These are phyloP conservation scores for Nephelium lappaceum DNA, from an alignment of 345 rosid species.

Conservation along the genomic window DNA sequence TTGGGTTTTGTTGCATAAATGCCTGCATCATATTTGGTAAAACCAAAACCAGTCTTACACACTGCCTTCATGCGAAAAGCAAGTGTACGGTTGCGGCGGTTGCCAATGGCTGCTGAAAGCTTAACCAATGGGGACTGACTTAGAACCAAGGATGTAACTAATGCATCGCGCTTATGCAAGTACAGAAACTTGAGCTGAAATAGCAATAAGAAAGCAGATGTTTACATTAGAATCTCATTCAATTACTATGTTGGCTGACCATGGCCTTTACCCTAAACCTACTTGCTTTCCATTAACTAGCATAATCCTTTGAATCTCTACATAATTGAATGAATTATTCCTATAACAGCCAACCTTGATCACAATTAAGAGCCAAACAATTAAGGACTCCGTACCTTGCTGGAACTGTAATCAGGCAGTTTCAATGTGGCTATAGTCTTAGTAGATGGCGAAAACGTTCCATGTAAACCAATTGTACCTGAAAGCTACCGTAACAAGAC, in stretches of 20 bases:
- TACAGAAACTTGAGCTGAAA: constrained; percentile 18
- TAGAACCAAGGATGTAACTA: constrained; percentile 12
- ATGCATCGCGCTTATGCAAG: constrained; percentile 9
- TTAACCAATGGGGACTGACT: constrained; percentile 15
- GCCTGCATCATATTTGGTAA: constrained; percentile 18
- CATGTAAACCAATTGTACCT: not conserved
- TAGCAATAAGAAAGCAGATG: not conserved
- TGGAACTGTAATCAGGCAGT: constrained; percentile 15
- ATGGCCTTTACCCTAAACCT: too few species aligned
- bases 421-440: constrained; percentile 10
- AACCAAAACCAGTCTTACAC: constrained; percentile 12
- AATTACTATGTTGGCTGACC: not conserved
- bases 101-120: constrained; percentile 22
- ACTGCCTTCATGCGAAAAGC: constrained; percentile 17
- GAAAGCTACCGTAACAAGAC: constrained; percentile 12
- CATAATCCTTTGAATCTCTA: too few species aligned
- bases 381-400: constrained; percentile 13
- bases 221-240: not conserved
- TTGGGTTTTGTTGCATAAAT: constrained; percentile 2
- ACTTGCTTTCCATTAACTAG: too few species aligned
- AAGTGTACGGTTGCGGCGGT: constrained; percentile 18
- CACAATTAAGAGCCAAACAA: not conserved
- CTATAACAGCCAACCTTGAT: too few species aligned
- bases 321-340: too few species aligned
- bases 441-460: not conserved